Percentiles rank a stretch among this genome's conserved stretches.
Conservation (phyloP, 495 filamentous ascomycete genomes). For the Aspergillus saccharolyticus region DNA sequence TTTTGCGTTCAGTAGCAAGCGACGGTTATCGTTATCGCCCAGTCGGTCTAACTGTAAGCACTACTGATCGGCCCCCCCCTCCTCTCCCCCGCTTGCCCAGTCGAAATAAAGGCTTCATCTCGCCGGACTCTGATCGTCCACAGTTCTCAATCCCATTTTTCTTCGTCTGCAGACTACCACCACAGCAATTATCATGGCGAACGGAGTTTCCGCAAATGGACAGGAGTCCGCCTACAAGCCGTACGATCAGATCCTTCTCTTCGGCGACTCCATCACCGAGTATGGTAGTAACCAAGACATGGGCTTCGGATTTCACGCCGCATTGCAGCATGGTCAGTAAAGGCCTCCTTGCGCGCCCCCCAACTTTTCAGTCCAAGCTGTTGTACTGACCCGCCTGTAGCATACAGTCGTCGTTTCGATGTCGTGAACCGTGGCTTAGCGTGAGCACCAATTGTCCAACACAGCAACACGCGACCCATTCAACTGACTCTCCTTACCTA, state of each 20-base stretch:
- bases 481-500: not conserved
- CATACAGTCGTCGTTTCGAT: slow-evolving; percentile 60
- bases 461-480: slow-evolving; percentile 5
- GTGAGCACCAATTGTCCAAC: slow-evolving; percentile 23
- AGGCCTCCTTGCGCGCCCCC: not conserved
- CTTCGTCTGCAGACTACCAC: no score
- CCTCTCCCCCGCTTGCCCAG: no score
- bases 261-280: slow-evolving; percentile 79
- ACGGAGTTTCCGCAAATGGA: slow-evolving; percentile 1
- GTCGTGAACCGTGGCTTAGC: slow-evolving; percentile 63
- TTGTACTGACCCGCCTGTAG: slow-evolving; percentile 29
- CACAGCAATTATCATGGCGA: slow-evolving; percentile 3
- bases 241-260: slow-evolving; percentile 70
- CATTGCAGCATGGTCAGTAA: slow-evolving; percentile 61
- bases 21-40: no score
- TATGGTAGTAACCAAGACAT: slow-evolving; percentile 48
- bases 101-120: no score
- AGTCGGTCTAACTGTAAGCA: no score
- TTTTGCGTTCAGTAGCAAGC: no score
- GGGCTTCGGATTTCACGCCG: slow-evolving; percentile 68
- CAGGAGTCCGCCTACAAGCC: slow-evolving; percentile 26
- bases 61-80: no score
- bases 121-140: no score
- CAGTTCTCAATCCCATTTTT: no score
- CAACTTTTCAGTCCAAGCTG: no score